phyloP scores from a whole-genome alignment of 192 early-diverging fungal genomes.

The Neocallimastix lanati region DNA sequence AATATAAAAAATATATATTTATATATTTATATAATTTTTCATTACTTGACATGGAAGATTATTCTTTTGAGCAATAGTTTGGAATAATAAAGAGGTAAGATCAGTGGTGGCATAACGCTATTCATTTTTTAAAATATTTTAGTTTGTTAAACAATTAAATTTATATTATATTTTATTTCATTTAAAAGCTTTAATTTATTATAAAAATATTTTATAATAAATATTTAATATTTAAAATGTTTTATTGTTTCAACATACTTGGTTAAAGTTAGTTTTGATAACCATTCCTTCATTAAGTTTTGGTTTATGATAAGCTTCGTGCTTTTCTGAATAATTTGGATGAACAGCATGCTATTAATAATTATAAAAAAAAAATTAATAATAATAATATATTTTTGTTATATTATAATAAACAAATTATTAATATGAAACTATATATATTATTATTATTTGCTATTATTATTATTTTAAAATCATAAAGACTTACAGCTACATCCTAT shows the following conservation, averaged over 20 bases:
- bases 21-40: constrained; percentile 3
- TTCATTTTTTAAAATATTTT: constrained; percentile 49
- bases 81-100: constrained; percentile 38
- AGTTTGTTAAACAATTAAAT: too few species aligned
- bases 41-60: constrained; percentile 60
- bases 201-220: too few species aligned
- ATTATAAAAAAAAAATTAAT: too few species aligned
- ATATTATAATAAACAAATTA: too few species aligned
- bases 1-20: constrained; percentile 18
- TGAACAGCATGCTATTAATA: constrained; percentile 2
- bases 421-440: too few species aligned
- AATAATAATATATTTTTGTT: too few species aligned
- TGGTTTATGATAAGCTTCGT: constrained; percentile 86
- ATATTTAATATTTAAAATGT: too few species aligned
- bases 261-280: constrained; percentile 94
- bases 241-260: constrained; percentile 20
- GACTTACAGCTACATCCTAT: too few species aligned
- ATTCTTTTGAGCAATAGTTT: constrained; percentile 57
- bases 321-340: constrained; percentile 52
- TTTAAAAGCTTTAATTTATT: too few species aligned
- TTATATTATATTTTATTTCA: too few species aligned
- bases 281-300: constrained; percentile 83
- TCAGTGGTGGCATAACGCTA: constrained; percentile 44
- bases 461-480: too few species aligned
- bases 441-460: too few species aligned